A percentile compares a stretch with the other conserved stretches of the same genome.
phyloP scores from a whole-genome alignment of 208 protist genomes.

The Trypanosoma boissoni region DNA sequence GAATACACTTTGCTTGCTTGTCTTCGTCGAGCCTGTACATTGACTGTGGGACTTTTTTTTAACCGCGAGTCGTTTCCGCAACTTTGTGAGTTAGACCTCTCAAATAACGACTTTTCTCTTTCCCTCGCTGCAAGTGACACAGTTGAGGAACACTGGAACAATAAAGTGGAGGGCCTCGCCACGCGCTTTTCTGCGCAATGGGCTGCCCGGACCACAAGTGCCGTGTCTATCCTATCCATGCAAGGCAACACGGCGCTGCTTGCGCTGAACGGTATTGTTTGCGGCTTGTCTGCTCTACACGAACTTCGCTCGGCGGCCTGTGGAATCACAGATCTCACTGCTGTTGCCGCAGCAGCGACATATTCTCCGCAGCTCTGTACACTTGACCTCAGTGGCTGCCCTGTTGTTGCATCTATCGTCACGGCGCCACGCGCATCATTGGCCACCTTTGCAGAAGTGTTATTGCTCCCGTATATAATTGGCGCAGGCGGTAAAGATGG shows the following conservation, averaged over 20 bases:
- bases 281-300: conserved; percentile 19
- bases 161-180: conserved; percentile 2
- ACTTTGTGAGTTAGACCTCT: conserved; percentile 38
- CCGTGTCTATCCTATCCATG: conserved; percentile 33
- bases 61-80: conserved; percentile 36
- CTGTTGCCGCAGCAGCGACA: conserved; percentile 18
- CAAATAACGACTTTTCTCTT: conserved; percentile 57
- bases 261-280: conserved; percentile 49
- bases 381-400: conserved; percentile 16
- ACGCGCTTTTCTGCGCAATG: conserved; percentile 1
- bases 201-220: conserved; percentile 7
- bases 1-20: not conserved
- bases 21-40: conserved; percentile 52
- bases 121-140: conserved; percentile 50
- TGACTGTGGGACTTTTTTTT: conserved; percentile 64
- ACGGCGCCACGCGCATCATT: conserved; percentile 12
- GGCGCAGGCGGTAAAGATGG: not conserved
- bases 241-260: conserved; percentile 41
- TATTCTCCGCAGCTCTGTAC: conserved; percentile 18
- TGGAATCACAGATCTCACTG: conserved; percentile 18
- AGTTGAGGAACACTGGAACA: conserved; percentile 43
- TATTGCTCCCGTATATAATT: conserved; percentile 18
- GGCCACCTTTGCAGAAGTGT: conserved; percentile 14
- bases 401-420: conserved; percentile 16
- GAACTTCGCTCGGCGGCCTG: conserved; percentile 15